phyloP scores from a whole-genome alignment of 2,329 filamentous ascomycete genomes.

The Alternaria gansuensis region DNA sequence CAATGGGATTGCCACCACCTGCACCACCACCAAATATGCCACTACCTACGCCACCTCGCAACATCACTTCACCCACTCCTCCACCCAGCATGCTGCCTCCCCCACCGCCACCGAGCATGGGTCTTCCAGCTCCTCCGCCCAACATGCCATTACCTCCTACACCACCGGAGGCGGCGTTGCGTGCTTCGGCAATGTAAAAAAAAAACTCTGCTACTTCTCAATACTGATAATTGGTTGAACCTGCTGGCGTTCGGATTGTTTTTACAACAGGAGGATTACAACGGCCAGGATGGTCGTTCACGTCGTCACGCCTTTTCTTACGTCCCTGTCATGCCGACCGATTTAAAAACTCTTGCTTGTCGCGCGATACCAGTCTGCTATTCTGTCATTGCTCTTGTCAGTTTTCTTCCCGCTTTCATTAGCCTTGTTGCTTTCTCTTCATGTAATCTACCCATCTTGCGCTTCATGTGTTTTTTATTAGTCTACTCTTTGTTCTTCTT shows the following conservation, averaged over 20 bases:
- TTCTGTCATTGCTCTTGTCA: neutral
- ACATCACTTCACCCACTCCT: conserved; percentile 20
- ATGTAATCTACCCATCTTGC: neutral
- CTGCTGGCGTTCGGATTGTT: neutral
- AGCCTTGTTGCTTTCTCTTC: neutral
- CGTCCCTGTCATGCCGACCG: conserved; percentile 9
- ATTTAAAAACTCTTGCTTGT: conserved; percentile 8
- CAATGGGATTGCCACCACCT: conserved; percentile 56
- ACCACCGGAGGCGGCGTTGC: conserved; percentile 15
- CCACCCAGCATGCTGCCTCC: conserved; percentile 31
- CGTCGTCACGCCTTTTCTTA: conserved; percentile 13
- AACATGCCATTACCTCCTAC: conserved; percentile 20
- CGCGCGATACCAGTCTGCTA: conserved; percentile 17
- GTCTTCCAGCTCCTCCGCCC: conserved; percentile 23
- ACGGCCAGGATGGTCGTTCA: conserved; percentile 6
- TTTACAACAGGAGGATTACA: neutral
- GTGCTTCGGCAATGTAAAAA: conserved; percentile 14
- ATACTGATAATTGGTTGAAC: conserved; percentile 6
- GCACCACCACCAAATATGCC: conserved; percentile 58
- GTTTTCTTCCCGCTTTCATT: neutral
- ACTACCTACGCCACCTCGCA: conserved; percentile 53
- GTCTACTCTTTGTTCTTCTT: neutral
- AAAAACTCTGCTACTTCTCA: neutral
- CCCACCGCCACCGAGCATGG: conserved; percentile 17
- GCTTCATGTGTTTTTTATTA: conserved; percentile 10